Evolutionary conservation across 352 stramenopile genomes (phyloP), one percentile per base, ranked within the genome.

Genomic region (Globisporangium spiculum): DNA sequence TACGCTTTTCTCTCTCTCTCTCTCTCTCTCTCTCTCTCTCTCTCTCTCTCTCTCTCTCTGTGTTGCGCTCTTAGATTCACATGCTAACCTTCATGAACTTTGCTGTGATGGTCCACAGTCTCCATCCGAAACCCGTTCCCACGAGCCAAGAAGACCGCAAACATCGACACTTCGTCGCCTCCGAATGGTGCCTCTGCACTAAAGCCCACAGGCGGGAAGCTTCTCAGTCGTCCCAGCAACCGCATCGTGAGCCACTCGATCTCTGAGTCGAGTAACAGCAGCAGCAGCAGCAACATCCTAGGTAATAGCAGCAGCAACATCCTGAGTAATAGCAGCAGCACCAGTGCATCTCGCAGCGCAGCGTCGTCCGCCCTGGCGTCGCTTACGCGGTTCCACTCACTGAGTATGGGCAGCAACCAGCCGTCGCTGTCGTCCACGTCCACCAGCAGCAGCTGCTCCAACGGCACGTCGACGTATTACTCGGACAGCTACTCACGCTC

Each of bases 301-400:
- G 27, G 27, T 30, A 30, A 30, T 30, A 30, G 32, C 30, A 30
- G 8, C 26, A 65, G 8, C 9, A 27, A 44, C 41, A 48, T 48
- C 41, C 41, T 48, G 18, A 70, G 34, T 56, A 56, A 22, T 14
- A 52, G 4, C 48, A 65, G 18, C 41, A 44, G 4, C 48, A 60
- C 4, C 55, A 65, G 4, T 4, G 16, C 34, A 8, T 80, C 70
- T 0, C 73, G 75, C 1, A 75, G 61, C 30, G 69, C 68, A 0
- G 63, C 74, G 26, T 75, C 75, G 10, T 83, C 75, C 4, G 73
- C 70, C 7, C 71, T 87, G 36, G 69, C 79, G 36, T 78, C 79
- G n/a, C 69, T 89, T 26, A 75, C 76, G n/a, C 75, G 78, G 4
- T 85, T 89, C 59, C 72, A 74, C 48, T 61, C 60, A 12, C 16